These are phyloP conservation scores for Trichophyton equinum DNA, from an alignment of 2,329 filamentous ascomycete genomes.

Conservation along the genomic window DNA sequence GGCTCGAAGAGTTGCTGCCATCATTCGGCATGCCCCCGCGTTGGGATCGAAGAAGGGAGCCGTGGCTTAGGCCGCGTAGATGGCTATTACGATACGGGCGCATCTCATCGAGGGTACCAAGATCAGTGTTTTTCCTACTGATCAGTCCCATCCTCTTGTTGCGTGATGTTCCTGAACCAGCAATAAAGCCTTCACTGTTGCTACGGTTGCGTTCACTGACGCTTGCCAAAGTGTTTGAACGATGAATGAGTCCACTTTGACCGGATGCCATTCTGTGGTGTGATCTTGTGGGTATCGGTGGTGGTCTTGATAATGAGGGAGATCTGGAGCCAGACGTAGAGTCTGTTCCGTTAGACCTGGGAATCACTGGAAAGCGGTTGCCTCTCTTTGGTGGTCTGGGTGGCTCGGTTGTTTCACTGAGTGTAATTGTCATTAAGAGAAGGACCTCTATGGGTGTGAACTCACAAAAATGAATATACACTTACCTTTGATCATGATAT, in stretches of 20 bases:
- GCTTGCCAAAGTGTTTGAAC: constrained; percentile 52
- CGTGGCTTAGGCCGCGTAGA: constrained; percentile 46
- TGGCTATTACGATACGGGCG: constrained; percentile 41
- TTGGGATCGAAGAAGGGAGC: constrained; percentile 37
- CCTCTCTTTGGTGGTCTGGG: constrained; percentile 54
- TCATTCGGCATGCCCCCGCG: constrained; percentile 22
- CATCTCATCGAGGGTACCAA: constrained; percentile 42
- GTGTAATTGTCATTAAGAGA: not conserved
- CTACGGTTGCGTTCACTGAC: constrained; percentile 49
- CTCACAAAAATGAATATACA: not conserved
- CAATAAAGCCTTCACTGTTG: constrained; percentile 49
- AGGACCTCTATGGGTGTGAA: no score
- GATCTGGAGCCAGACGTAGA: constrained; percentile 52
- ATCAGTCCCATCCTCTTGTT: constrained; percentile 50
- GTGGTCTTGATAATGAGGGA: constrained; percentile 52
- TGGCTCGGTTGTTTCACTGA: constrained; percentile 64
- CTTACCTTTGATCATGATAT: constrained; percentile 17
- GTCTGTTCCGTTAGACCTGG: constrained; percentile 49
- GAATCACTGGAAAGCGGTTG: constrained; percentile 47
- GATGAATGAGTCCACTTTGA: constrained; percentile 22
- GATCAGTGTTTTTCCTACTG: constrained; percentile 43
- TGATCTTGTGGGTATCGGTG: constrained; percentile 67
- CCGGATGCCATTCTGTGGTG: constrained; percentile 54
- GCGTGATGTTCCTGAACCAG: constrained; percentile 34
- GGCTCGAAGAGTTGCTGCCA: constrained; percentile 32